Evolutionary conservation across 306 rosid genomes (phyloP).

Genomic region (Quercus alba): DNA sequence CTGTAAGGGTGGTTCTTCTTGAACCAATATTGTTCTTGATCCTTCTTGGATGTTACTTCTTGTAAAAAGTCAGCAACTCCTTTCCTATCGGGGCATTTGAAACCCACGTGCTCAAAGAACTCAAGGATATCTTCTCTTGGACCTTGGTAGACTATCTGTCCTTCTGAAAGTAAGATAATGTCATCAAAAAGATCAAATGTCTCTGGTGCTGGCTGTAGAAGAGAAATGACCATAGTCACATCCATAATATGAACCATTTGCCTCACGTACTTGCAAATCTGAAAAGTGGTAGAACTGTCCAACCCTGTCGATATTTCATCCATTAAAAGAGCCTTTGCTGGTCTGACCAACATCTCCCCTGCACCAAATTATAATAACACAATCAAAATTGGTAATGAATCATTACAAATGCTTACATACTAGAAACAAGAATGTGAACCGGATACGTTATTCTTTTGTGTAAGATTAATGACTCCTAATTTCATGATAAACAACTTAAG

Average conservation of each 20-base stretch:
- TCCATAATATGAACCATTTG: constrained; percentile 90
- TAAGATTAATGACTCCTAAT: not conserved
- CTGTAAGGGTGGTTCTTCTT: constrained; percentile 45
- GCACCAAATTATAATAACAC: constrained; percentile 17
- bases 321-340: constrained; percentile 78
- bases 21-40: constrained; percentile 83
- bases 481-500: not conserved
- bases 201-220: constrained; percentile 53
- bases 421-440: not conserved
- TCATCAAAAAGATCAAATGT: constrained; percentile 60
- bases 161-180: constrained; percentile 64
- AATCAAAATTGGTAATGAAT: not conserved
- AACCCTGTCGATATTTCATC: constrained; percentile 89
- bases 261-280: constrained; percentile 71
- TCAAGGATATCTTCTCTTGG: constrained; percentile 54
- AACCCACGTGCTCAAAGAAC: constrained; percentile 56
- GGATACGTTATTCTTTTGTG: not conserved
- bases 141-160: constrained; percentile 79
- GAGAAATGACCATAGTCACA: constrained; percentile 67
- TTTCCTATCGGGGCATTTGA: constrained; percentile 77
- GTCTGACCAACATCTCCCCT: constrained; percentile 94
- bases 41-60: constrained; percentile 83
- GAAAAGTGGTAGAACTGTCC: constrained; percentile 86
- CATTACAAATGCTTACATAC: not conserved
- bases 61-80: too few species aligned